Base-by-base conservation (phyloP, 768 basidiomycete species). In the Mycena latifolia region DNA sequence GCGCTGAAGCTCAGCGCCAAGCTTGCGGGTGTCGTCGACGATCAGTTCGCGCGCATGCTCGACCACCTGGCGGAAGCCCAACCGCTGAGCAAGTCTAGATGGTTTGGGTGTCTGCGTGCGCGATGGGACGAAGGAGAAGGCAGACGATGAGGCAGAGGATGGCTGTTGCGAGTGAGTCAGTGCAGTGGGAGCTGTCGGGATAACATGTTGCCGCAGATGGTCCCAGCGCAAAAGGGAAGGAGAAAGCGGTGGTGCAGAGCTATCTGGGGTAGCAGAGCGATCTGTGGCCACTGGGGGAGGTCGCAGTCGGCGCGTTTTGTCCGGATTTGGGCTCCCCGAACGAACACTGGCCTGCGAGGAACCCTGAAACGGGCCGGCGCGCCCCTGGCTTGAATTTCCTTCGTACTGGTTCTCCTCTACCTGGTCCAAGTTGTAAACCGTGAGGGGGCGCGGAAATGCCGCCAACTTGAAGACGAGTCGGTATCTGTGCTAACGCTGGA, bases 11-110 rank as follows among this genome's bases (percentile, higher is more conserved):
- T 91, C 89, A 57, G 85, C 83, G 5, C 84, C 80, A 53, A 91
- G 84, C 69, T 79, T 83, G 17, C 80, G 81, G 18, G 77, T 75
- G 52, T 88, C 85, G 46, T 88, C 86, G 0, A 80, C 76, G 22
- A 79, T 78, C 43, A 81, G 79, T 58, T 87, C 88, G 28, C 83
- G 84, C 4, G 80, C 89, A 61, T 88, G 83, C 35, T 92, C 91
- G 1, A 91, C 90, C 15, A 90, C 86, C 25, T 92, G 88, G 51
- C 82, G 82, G 67, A 90, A 88, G 2, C 86, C 88, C 15, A 89
- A 75, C 50, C 82, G 74, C 15, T 77, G 81, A 8, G 81, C 81
- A 31, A 89, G 73, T 17, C 85, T 80, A 35, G 85, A 87, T 6
- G 80, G 81, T 69, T 86, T 89, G 12, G 86, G 84, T 0, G 86